Conservation (phyloP, 176 grass and related monocot species). For the Alloteropsis semialata region DNA sequence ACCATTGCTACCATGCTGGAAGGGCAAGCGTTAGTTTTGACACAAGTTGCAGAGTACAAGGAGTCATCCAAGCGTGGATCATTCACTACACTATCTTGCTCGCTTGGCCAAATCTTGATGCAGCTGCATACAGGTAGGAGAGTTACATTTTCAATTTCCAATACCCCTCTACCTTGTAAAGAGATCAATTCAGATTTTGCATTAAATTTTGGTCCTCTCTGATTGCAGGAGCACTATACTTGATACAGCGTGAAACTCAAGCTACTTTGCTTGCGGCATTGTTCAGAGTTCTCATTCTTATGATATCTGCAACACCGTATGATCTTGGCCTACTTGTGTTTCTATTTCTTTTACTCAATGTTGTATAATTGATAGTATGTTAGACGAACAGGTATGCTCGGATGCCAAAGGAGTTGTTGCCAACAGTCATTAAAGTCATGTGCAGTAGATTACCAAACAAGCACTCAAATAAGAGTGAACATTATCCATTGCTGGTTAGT, state of each 20-base stretch:
- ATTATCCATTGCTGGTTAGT: conserved; percentile 80
- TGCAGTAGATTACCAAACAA: conserved; percentile 41
- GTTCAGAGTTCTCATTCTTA: conserved; percentile 70
- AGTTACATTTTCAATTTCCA: conserved; percentile 8
- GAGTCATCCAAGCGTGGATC: conserved; percentile 74
- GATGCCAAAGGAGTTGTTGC: conserved; percentile 82
- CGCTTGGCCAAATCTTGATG: conserved; percentile 90
- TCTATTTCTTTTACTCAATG: conserved; percentile 12
- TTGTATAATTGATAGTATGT: conserved; percentile 28
- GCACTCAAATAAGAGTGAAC: conserved; percentile 54
- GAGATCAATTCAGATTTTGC: conserved; percentile 5
- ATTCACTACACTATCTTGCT: conserved; percentile 88
- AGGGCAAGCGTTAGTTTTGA: conserved; percentile 69
- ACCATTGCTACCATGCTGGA: conserved; percentile 81
- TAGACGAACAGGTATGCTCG: conserved; percentile 66
- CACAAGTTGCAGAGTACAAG: conserved; percentile 94
- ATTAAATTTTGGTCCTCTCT: conserved; percentile 33
- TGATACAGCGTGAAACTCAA: conserved; percentile 85
- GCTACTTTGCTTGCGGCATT: conserved; percentile 50
- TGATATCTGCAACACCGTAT: conserved; percentile 98
- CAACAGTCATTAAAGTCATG: conserved; percentile 61
- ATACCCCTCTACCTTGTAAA: background rate
- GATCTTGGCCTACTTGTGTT: conserved; percentile 21
- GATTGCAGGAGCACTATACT: conserved; percentile 63
- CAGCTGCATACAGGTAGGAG: conserved; percentile 84